These are phyloP conservation scores for Trypanosomatidae sp. DNA, from an alignment of 208 protist genomes.

Conservation along the genomic window DNA sequence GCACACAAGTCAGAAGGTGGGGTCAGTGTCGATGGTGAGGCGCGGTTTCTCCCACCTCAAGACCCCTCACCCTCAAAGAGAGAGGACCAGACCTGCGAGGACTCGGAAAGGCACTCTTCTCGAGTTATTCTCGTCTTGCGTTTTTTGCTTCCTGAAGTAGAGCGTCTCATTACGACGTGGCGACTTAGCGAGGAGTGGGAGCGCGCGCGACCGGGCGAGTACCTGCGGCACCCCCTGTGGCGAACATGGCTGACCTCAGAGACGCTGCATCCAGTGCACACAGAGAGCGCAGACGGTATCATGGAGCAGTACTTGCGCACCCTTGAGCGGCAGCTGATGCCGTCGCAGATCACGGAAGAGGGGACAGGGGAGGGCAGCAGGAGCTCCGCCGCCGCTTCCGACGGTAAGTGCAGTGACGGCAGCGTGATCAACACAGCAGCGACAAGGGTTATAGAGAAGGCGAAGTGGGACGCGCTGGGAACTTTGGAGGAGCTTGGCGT, in stretches of 20 bases:
- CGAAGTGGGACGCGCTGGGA: neutral
- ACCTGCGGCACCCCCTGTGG: conserved; percentile 45
- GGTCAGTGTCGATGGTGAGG: neutral
- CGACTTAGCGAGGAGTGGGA: conserved; percentile 48
- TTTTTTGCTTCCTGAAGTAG: conserved; percentile 48
- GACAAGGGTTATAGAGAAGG: neutral
- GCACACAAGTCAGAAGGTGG: neutral
- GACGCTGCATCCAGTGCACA: conserved; percentile 27
- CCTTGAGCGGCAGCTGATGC: conserved; percentile 10
- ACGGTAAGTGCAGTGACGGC: neutral
- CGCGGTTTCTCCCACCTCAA: neutral
- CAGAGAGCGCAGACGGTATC: conserved; percentile 19
- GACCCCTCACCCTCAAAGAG: neutral
- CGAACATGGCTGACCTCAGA: conserved; percentile 18
- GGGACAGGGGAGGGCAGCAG: neutral
- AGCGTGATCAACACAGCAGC: neutral
- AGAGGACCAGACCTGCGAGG: neutral
- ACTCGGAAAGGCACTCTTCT: neutral
- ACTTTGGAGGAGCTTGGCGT: neutral
- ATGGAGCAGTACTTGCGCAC: conserved; percentile 32
- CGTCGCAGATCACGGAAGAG: neutral
- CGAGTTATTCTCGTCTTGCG: conserved; percentile 25
- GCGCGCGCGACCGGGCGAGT: conserved; percentile 18
- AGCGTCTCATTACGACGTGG: conserved; percentile 50
- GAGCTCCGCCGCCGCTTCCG: neutral